Conservation (phyloP, 2,329 filamentous ascomycete species). For the Neophaeococcomyces aloes region DNA sequence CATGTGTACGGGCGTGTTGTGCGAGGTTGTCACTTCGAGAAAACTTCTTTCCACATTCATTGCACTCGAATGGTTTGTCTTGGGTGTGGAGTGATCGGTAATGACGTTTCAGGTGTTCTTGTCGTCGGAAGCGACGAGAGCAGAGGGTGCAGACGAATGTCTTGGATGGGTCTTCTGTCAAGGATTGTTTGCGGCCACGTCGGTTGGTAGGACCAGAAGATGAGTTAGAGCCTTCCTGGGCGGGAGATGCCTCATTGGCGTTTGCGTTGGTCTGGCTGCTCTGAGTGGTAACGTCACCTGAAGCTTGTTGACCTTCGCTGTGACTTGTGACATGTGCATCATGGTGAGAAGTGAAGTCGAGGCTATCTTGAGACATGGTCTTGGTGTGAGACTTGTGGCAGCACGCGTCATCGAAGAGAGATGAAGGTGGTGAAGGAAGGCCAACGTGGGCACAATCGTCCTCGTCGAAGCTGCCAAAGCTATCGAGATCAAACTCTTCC, state of each 20-base stretch:
- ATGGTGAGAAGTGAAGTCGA: conserved; percentile 25
- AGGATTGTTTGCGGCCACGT: conserved; percentile 92
- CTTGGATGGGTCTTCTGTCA: conserved; percentile 96
- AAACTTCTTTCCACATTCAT: conserved; percentile 98
- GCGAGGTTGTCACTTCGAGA: conserved; percentile 94
- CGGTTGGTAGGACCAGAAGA: conserved; percentile 51
- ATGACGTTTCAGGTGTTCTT: conserved; percentile 97
- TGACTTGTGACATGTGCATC: conserved; percentile 26
- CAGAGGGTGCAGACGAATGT: conserved; percentile 95
- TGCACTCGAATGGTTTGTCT: conserved; percentile 97
- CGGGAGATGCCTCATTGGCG: conserved; percentile 37
- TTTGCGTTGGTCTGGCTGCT: conserved; percentile 34
- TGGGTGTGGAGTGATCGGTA: conserved; percentile 96
- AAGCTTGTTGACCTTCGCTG: conserved; percentile 37
- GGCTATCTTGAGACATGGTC: conserved; percentile 26
- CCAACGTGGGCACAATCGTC: conserved; percentile 49
- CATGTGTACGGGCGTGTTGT: conserved; percentile 90
- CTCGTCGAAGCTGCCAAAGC: conserved; percentile 66
- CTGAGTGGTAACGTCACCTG: conserved; percentile 29
- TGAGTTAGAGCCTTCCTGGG: conserved; percentile 29
- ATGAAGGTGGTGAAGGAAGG: conserved; percentile 53
- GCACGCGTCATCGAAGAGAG: conserved; percentile 46
- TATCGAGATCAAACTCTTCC: conserved; percentile 67
- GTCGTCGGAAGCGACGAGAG: conserved; percentile 91
- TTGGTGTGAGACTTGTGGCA: conserved; percentile 35